Percentiles rank a stretch among this genome's conserved stretches.
Conservation (phyloP, 164 flowering plant species). For the Liriodendron chinense region DNA sequence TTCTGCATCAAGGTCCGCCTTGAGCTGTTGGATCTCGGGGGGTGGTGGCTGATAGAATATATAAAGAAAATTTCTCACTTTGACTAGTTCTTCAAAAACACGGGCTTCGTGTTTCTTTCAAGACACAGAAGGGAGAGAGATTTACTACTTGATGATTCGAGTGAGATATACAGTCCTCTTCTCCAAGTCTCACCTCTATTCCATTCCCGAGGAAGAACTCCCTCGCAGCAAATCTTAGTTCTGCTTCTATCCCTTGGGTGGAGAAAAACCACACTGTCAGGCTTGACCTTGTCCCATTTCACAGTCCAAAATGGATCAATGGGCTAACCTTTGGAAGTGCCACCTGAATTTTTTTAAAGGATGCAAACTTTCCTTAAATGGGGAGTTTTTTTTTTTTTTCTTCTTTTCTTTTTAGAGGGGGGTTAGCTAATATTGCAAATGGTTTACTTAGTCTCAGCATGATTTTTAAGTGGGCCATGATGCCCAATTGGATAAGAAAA, state of each 20-base stretch:
- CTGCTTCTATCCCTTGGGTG: conserved; percentile 58
- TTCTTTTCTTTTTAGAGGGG: too few species aligned
- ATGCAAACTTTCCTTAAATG: background rate
- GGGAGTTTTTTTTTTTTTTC: too few species aligned
- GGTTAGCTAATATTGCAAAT: too few species aligned
- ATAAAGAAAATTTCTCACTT: background rate
- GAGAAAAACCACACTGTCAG: conserved; percentile 75
- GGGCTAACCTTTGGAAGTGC: conserved; percentile 54
- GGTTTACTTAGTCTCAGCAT: too few species aligned
- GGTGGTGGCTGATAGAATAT: background rate
- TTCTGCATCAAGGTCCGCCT: too few species aligned
- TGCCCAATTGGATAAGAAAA: too few species aligned
- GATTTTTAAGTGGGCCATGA: too few species aligned
- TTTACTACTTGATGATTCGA: conserved; percentile 76
- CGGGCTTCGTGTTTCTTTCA: background rate
- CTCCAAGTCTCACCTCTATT: conserved; percentile 63
- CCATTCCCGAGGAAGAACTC: conserved; percentile 70
- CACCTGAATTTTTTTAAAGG: conserved; percentile 34
- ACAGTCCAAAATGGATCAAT: conserved; percentile 74
- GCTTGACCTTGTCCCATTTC: conserved; percentile 72
- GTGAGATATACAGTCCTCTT: conserved; percentile 73
- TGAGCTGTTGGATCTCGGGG: too few species aligned
- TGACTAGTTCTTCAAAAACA: background rate
- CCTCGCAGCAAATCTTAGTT: conserved; percentile 64
- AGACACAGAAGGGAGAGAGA: background rate